Evolutionary conservation across 1,284 basidiomycete genomes (phyloP).

Genomic region (Trametes sp.): DNA sequence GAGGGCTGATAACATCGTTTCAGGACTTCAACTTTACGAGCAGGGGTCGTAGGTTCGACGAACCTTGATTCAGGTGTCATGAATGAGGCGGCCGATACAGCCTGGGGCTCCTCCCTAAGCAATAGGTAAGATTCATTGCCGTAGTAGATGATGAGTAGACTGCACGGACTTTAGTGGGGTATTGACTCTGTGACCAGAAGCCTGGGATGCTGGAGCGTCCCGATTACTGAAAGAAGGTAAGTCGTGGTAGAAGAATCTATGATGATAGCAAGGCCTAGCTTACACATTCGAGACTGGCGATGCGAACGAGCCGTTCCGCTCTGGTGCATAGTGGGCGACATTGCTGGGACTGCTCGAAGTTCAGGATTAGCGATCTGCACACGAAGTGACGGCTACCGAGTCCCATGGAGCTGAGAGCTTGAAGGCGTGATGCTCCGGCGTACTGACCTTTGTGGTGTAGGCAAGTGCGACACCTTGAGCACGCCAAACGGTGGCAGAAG

Average conservation of each 20-base stretch:
- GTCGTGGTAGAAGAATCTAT: background rate
- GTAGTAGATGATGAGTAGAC: background rate
- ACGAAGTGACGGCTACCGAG: background rate
- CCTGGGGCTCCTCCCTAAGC: conserved; percentile 18
- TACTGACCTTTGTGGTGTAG: conserved; percentile 68
- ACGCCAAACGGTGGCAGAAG: conserved; percentile 34
- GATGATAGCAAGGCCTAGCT: conserved; percentile 19
- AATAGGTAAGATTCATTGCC: conserved; percentile 1
- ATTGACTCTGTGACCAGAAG: background rate
- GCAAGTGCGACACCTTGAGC: conserved; percentile 52
- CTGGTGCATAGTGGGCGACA: conserved; percentile 49
- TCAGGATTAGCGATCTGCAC: background rate
- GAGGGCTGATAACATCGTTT: conserved; percentile 29
- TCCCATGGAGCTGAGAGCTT: background rate
- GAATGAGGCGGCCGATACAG: conserved; percentile 38
- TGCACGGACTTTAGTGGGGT: conserved; percentile 19
- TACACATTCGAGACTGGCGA: conserved; percentile 55
- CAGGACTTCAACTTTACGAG: background rate
- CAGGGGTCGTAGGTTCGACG: conserved; percentile 13
- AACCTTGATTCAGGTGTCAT: conserved; percentile 64
- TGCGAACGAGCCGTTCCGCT: conserved; percentile 44
- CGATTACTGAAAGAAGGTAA: conserved; percentile 12
- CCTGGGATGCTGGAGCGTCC: conserved; percentile 11
- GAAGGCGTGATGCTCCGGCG: background rate
- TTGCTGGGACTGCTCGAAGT: conserved; percentile 54